These are phyloP conservation scores for Centella asiatica DNA, from an alignment of 129 eudicot species.

Conservation along the genomic window DNA sequence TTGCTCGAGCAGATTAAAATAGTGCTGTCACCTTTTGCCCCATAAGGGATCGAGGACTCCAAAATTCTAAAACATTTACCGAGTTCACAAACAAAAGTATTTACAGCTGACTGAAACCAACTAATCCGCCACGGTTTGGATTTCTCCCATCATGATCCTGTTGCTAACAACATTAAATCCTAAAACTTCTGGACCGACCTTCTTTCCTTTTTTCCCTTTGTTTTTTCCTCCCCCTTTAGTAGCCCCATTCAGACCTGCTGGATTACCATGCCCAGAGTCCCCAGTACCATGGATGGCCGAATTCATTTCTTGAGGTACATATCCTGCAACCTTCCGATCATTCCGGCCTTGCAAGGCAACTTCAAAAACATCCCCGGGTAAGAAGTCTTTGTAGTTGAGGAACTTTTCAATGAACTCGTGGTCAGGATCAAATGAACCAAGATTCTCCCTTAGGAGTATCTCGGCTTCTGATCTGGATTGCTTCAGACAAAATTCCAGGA, in stretches of 20 bases:
- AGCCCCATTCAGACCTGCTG: constrained; percentile 30
- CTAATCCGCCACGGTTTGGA: constrained; percentile 64
- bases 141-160: constrained; percentile 99
- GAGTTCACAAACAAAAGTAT: constrained; percentile 32
- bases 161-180: constrained; percentile 94
- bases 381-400: constrained; percentile 70
- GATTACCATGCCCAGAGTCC: constrained; percentile 19
- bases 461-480: constrained; percentile 84
- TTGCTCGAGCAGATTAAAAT: constrained; percentile 38
- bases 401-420: constrained; percentile 81
- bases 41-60: constrained; percentile 11
- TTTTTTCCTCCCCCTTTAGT: constrained; percentile 60
- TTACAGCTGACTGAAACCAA: constrained; percentile 28
- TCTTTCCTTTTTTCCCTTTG: constrained; percentile 85
- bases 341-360: constrained; percentile 63
- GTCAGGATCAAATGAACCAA: constrained; percentile 70
- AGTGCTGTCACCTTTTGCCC: constrained; percentile 31
- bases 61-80: constrained; percentile 32
- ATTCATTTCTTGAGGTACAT: constrained; percentile 31
- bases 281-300: constrained; percentile 26
- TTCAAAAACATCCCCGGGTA: constrained; percentile 67
- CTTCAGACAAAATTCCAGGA: constrained; percentile 81
- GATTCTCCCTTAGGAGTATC: constrained; percentile 64
- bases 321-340: constrained; percentile 25
- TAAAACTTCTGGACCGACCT: constrained; percentile 62